Conservation (phyloP, 2,329 filamentous ascomycete genomes). For the Parastagonospora nodorum region DNA sequence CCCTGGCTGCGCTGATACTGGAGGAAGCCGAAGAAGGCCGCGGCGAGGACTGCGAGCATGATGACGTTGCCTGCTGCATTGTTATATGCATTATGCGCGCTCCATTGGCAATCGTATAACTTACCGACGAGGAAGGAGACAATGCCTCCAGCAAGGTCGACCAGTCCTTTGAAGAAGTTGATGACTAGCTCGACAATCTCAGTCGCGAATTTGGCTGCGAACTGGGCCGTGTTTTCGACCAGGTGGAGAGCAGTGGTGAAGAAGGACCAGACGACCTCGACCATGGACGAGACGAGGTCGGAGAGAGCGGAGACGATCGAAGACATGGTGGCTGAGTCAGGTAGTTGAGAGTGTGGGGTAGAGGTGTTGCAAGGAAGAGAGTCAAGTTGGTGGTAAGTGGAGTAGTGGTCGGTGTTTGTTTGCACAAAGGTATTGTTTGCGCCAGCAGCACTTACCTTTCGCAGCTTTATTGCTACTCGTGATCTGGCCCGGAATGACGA, state of each 20-base stretch:
- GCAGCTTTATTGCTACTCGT: constrained; percentile 5
- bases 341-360: neutral
- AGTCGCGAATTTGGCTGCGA: constrained; percentile 32
- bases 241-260: constrained; percentile 41
- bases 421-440: neutral
- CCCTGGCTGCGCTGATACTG: constrained; percentile 45
- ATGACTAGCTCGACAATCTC: constrained; percentile 35
- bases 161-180: constrained; percentile 40
- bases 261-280: constrained; percentile 44
- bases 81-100: constrained; percentile 9
- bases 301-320: constrained; percentile 39
- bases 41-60: constrained; percentile 41
- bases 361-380: neutral
- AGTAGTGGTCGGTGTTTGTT: neutral
- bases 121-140: constrained; percentile 39
- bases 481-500: constrained; percentile 20
- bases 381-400: too few relatives aligned
- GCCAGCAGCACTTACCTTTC: too few relatives aligned
- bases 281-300: constrained; percentile 37
- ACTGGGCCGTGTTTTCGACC: constrained; percentile 35
- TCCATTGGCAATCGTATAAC: constrained; percentile 3
- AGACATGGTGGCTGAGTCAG: constrained; percentile 30
- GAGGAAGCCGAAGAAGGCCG: constrained; percentile 40
- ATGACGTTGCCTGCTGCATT: constrained; percentile 37
- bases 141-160: constrained; percentile 43